Evolutionary conservation across 2,329 filamentous ascomycete genomes (phyloP).

Genomic region (Aphanocladium album): DNA sequence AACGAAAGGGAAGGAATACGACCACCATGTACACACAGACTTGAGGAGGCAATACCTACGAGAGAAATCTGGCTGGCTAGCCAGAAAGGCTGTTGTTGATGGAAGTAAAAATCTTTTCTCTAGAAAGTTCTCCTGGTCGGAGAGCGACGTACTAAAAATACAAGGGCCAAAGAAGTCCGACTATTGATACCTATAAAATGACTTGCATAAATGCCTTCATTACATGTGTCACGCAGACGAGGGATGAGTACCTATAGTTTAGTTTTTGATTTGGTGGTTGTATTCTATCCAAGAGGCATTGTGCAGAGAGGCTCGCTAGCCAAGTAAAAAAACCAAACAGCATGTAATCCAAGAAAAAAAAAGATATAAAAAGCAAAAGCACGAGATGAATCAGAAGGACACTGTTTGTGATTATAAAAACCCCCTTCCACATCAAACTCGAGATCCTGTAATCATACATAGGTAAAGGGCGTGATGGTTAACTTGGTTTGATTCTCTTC

Average conservation of each 20-base stretch:
- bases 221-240: background rate
- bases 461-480: background rate
- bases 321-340: too few relatives aligned
- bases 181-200: background rate
- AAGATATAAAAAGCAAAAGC: too few relatives aligned
- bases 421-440: background rate
- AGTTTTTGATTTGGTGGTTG: background rate
- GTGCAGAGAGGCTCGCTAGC: too few relatives aligned
- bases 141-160: constrained; percentile 3
- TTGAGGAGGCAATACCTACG: constrained; percentile 1
- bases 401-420: background rate
- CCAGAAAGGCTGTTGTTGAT: constrained; percentile 4
- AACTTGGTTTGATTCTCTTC: background rate
- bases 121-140: background rate
- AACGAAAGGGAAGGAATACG: background rate
- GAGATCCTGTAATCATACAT: background rate
- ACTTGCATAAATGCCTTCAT: too few relatives aligned
- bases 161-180: constrained; percentile 12
- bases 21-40: constrained; percentile 12
- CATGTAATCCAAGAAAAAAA: too few relatives aligned
- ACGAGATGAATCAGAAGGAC: too few relatives aligned
- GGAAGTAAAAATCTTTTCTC: background rate
- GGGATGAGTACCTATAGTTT: background rate
- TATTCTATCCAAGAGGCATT: background rate
- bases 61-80: background rate